Conservation (phyloP, 108 stramenopile species). For the Skeletonema costatum region DNA sequence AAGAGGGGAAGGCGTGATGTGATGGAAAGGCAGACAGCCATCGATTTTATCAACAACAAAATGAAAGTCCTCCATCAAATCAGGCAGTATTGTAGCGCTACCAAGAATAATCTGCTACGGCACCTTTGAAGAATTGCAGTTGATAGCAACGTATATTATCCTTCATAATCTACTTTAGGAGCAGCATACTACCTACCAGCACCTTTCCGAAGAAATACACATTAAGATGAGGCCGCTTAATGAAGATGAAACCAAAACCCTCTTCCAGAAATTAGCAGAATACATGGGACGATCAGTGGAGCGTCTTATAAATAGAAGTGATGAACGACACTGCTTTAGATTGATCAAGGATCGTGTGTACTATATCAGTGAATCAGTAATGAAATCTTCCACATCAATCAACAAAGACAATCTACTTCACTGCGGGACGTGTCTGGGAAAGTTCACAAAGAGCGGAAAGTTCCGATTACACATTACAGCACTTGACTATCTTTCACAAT, state of each 20-base stretch:
- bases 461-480: constrained; percentile 96
- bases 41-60: no score
- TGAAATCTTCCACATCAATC: constrained; percentile 86
- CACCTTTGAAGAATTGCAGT: not conserved
- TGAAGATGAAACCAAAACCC: constrained; percentile 96
- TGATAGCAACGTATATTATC: no score
- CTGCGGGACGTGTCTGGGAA: constrained; percentile 97
- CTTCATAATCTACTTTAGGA: no score
- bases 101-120: not conserved
- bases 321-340: constrained; percentile 88
- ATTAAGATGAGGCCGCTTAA: constrained; percentile 94
- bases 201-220: not conserved
- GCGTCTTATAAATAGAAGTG: constrained; percentile 85
- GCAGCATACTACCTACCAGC: not conserved
- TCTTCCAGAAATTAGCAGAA: constrained; percentile 97
- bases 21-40: no score
- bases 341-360: constrained; percentile 94
- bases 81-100: no score
- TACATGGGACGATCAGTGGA: constrained; percentile 97
- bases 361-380: constrained; percentile 89
- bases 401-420: constrained; percentile 85
- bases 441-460: constrained; percentile 97
- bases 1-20: no score
- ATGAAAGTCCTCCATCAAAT: no score
- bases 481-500: constrained; percentile 94